Conservation (phyloP, 768 basidiomycete genomes). For the Lactarius evosmus region DNA sequence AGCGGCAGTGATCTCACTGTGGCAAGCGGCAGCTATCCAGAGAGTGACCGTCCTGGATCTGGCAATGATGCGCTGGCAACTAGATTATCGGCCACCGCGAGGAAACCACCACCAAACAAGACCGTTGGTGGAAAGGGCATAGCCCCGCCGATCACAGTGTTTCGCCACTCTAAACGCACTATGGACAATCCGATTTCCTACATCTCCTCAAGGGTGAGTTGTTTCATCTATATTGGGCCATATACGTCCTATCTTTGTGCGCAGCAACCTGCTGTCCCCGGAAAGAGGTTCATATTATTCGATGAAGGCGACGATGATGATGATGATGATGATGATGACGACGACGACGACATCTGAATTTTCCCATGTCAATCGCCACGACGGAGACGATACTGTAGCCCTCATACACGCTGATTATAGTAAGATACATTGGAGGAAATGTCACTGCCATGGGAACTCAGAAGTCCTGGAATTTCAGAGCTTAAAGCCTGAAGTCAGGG, state of each 20-base stretch:
- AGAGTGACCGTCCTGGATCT: not conserved
- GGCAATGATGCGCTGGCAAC: slow-evolving; percentile 1
- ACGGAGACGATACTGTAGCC: not conserved
- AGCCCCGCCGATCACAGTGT: not conserved
- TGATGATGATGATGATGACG: slow-evolving; percentile 34
- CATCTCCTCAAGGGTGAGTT: slow-evolving; percentile 8
- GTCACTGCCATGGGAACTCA: slow-evolving; percentile 3
- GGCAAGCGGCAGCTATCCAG: not conserved
- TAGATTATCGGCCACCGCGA: not conserved
- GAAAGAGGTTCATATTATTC: slow-evolving; percentile 34
- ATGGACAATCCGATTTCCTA: not conserved
- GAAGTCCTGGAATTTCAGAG: not conserved
- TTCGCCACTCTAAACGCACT: not conserved
- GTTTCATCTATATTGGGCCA: slow-evolving; percentile 5
- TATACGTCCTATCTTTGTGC: not conserved
- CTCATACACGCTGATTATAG: not conserved
- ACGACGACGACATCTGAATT: slow-evolving; percentile 23
- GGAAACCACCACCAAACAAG: not conserved
- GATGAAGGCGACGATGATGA: slow-evolving; percentile 35
- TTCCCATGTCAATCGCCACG: slow-evolving; percentile 3
- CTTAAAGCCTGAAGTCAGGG: not conserved
- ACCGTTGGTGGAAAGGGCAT: slow-evolving; percentile 6
- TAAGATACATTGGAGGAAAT: not conserved
- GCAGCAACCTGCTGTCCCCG: slow-evolving; percentile 17
- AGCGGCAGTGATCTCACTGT: not conserved